A percentile compares a stretch with the other conserved stretches of the same genome.
Conservation (phyloP, 495 filamentous ascomycete species). For the Staphylotrichum tortipilum region DNA sequence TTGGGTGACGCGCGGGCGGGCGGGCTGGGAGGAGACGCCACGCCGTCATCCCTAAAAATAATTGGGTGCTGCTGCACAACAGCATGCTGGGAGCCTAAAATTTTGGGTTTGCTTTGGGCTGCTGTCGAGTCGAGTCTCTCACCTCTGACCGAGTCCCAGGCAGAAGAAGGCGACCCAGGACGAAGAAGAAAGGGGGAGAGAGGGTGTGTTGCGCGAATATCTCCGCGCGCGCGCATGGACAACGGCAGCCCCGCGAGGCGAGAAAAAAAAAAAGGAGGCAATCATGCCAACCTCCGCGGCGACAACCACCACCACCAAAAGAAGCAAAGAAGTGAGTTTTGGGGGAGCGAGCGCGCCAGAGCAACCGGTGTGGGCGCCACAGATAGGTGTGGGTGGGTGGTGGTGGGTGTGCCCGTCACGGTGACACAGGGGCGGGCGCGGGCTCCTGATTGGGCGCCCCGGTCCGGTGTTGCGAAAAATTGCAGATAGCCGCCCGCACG, state of each 20-base stretch:
- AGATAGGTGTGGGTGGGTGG: neutral
- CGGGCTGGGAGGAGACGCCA: slow-evolving; percentile 1
- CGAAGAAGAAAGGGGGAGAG: no score
- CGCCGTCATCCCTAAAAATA: slow-evolving; percentile 12
- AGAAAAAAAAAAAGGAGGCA: no score
- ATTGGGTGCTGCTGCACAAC: neutral
- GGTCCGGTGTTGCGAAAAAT: slow-evolving; percentile 7
- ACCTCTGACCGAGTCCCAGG: no score
- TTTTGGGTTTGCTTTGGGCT: slow-evolving; percentile 1
- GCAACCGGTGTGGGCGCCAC: neutral
- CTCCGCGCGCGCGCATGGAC: no score
- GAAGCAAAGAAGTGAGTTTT: neutral
- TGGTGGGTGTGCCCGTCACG: neutral
- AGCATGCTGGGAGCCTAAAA: no score
- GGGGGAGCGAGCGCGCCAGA: no score
- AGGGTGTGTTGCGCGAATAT: no score
- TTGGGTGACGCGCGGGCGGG: neutral
- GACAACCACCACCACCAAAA: no score
- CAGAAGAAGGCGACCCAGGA: no score
- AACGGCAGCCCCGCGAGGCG: no score
- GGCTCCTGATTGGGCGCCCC: slow-evolving; percentile 2
- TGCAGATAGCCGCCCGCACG: slow-evolving; percentile 12
- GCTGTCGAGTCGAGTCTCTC: no score
- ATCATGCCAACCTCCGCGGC: no score
- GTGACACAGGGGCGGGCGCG: slow-evolving; percentile 1